Percentiles rank a stretch among this genome's conserved stretches.
Conservation (phyloP, 192 early-diverging fungal genomes). For the Coemansia sp. region DNA sequence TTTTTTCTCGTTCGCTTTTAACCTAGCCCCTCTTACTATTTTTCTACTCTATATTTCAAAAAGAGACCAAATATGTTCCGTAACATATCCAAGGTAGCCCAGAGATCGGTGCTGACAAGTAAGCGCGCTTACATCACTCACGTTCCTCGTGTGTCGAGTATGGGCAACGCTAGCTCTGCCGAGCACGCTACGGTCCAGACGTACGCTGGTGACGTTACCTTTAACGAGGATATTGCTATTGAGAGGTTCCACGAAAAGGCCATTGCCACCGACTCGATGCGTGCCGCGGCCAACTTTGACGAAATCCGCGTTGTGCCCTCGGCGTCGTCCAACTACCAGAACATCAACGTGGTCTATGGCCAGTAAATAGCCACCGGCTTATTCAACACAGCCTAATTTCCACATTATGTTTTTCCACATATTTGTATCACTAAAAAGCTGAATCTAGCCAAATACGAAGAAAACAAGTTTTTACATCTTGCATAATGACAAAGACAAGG, state of each 20-base stretch:
- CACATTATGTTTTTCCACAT: background rate
- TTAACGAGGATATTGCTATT: conserved; percentile 53
- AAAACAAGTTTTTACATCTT: too few relatives aligned
- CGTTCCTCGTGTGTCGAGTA: conserved; percentile 42
- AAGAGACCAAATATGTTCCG: conserved; percentile 25
- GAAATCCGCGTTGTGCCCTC: conserved; percentile 42
- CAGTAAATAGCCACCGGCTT: conserved; percentile 20
- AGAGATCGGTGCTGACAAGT: conserved; percentile 9
- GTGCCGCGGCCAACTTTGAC: conserved; percentile 46
- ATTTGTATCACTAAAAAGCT: conserved; percentile 4
- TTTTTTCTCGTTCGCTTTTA: conserved; percentile 1
- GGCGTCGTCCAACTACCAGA: conserved; percentile 40
- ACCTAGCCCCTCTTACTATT: background rate
- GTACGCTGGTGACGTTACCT: conserved; percentile 38
- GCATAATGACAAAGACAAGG: background rate
- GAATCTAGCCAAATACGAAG: too few relatives aligned
- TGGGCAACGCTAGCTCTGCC: conserved; percentile 32
- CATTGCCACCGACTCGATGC: conserved; percentile 48
- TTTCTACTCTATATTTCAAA: conserved; percentile 13
- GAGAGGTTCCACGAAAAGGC: conserved; percentile 53
- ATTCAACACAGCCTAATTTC: background rate
- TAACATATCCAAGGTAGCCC: conserved; percentile 11
- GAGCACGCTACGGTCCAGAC: conserved; percentile 37
- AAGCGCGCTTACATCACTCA: conserved; percentile 29
- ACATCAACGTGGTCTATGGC: conserved; percentile 42